Base-by-base conservation (phyloP, 352 stramenopile species). In the Globisporangium barbulae region DNA sequence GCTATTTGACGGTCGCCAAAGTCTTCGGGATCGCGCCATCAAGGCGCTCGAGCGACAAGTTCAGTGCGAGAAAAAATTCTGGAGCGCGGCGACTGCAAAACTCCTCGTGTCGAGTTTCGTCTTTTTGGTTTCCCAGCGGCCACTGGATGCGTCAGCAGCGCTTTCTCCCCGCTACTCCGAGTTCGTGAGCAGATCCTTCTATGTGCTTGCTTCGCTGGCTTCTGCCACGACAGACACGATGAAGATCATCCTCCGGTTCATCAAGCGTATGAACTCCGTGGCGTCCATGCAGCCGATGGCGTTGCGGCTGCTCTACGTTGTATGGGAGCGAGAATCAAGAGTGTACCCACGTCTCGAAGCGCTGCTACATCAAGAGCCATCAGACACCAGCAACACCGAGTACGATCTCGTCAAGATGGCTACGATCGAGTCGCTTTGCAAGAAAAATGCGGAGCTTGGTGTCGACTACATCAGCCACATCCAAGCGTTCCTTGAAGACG, bases 391-490 rank as follows among this genome's bases (percentile, higher is more conserved):
- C 7, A 65, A 72, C 21, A 19, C 70, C 2, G 77, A 87, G 59
- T 68, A 71, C 50, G 65, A 74, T 30, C 25, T 88, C 8, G 76
- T 89, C 25, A 75, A 74, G 21, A 84, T 90, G 58, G 72, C 79
- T 19, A 85, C 80, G 9, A 86, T 94, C 28, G 76, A 88, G 57
- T 52, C 69, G 3, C 60, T 94, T n/a, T 92, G 81, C 47, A 71
- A 76, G 59, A 79, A 78, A 31, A 71, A 91, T 42, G 71, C 83
- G 0, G 85, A 94, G 62, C 57, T 78, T 15, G 85, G 85, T 1
- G 72, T 94, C 21, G 78, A 91, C 41, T 92, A 87, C 64, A 79
- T 94, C 65, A 65, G 69, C 30, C 64, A 64, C 9, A 81, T 94
- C 48, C 83, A 94, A 67, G 56, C 6, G 31, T 81, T 69, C 47